phyloP scores from a whole-genome alignment of 768 basidiomycete genomes.

The Lentinula guzmanii region DNA sequence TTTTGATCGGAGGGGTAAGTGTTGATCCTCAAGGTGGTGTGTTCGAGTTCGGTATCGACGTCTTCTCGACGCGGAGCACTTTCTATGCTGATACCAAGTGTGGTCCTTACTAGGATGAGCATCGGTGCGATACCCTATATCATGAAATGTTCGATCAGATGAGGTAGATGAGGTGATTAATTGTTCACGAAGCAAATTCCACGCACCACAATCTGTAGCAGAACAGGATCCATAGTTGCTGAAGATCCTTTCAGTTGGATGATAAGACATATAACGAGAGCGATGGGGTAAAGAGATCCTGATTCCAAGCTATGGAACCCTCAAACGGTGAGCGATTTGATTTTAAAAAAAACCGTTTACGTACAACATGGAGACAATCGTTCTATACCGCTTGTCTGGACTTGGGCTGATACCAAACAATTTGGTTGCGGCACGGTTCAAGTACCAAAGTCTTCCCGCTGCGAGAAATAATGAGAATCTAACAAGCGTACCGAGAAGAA shows the following conservation, averaged over 20 bases:
- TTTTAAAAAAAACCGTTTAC: background rate
- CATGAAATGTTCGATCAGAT: background rate
- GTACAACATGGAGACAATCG: conserved; percentile 5
- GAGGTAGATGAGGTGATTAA: background rate
- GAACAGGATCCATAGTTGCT: background rate
- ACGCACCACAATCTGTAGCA: conserved; percentile 4
- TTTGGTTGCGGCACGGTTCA: background rate
- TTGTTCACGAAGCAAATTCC: background rate
- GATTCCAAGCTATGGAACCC: background rate
- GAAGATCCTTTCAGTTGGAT: background rate
- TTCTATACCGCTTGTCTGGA: background rate
- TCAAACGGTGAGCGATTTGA: background rate
- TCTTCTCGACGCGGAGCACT: background rate
- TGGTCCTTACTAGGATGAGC: background rate
- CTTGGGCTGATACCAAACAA: background rate
- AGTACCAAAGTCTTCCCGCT: conserved; percentile 5
- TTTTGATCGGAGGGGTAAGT: background rate
- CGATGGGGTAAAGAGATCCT: background rate
- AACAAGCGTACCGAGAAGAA: background rate
- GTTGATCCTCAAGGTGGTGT: background rate
- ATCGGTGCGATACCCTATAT: background rate
- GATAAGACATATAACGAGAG: conserved; percentile 2
- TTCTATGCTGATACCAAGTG: background rate
- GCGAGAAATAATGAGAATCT: background rate
- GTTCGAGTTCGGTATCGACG: background rate